Evolutionary conservation across 1,139 yeast species (phyloP).

Genomic region (Zygosaccharomyces sapae): DNA sequence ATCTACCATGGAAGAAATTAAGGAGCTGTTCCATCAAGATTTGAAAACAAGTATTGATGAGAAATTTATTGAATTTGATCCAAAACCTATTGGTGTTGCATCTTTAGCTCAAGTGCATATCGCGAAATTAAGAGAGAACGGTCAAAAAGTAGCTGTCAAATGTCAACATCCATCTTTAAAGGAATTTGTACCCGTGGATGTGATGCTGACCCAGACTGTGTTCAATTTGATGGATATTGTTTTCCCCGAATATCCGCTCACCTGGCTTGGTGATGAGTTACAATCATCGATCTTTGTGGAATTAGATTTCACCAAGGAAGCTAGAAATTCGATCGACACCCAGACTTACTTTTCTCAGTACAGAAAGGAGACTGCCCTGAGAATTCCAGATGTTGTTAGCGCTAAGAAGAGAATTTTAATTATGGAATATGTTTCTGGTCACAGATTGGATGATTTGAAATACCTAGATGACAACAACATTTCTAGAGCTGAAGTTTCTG

Average conservation of each 20-base stretch:
- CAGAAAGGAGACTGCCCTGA: constrained; percentile 62
- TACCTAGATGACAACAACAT: constrained; percentile 62
- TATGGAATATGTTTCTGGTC: constrained; percentile 85
- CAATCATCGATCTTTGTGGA: constrained; percentile 83
- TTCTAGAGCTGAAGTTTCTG: constrained; percentile 71
- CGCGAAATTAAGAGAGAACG: constrained; percentile 58
- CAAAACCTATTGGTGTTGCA: constrained; percentile 87
- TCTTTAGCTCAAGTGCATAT: constrained; percentile 93
- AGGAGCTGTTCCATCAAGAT: constrained; percentile 62
- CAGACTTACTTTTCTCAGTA: constrained; percentile 58
- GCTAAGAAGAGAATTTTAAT: constrained; percentile 70
- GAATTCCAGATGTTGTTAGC: constrained; percentile 68
- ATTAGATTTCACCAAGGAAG: constrained; percentile 82
- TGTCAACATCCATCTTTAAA: constrained; percentile 87
- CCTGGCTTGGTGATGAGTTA: constrained; percentile 92
- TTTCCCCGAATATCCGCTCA: constrained; percentile 89
- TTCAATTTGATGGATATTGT: constrained; percentile 69
- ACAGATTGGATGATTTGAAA: constrained; percentile 71
- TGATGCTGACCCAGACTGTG: constrained; percentile 69
- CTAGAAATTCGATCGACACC: constrained; percentile 70
- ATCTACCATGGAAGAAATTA: constrained; percentile 66
- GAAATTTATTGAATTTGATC: constrained; percentile 61
- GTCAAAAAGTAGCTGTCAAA: constrained; percentile 84
- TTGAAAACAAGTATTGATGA: constrained; percentile 62
- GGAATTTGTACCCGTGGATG: constrained; percentile 88